These are phyloP conservation scores for Centaurea solstitialis DNA, from an alignment of 129 eudicot species.

Conservation along the genomic window DNA sequence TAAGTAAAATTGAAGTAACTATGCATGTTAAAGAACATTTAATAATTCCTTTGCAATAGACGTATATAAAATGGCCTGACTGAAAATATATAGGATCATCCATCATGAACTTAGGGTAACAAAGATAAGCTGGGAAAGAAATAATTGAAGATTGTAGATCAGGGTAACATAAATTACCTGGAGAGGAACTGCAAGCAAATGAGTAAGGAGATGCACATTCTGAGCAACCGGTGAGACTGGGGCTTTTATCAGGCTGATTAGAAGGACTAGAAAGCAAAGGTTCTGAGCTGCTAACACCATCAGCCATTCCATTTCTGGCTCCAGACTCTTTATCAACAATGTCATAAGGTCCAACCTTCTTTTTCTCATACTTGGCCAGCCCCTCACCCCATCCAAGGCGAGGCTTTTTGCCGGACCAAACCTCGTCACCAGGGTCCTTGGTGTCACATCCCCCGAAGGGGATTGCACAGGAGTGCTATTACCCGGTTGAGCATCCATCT, in stretches of 20 bases:
- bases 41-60: background rate
- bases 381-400: slow-evolving; percentile 99
- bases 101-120: background rate
- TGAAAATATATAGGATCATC: background rate
- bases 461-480: slow-evolving; percentile 41
- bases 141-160: background rate
- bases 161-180: slow-evolving; percentile 47
- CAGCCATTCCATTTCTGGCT: slow-evolving; percentile 25
- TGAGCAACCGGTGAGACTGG: slow-evolving; percentile 43
- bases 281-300: slow-evolving; percentile 44
- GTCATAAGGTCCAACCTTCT: slow-evolving; percentile 79
- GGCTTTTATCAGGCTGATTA: slow-evolving; percentile 54
- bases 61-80: too few relatives aligned
- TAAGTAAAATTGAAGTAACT: background rate
- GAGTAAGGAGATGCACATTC: slow-evolving; percentile 87
- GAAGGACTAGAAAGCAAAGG: slow-evolving; percentile 31
- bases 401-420: slow-evolving; percentile 70
- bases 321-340: slow-evolving; percentile 44
- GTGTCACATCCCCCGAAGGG: slow-evolving; percentile 55
- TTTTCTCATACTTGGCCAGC: slow-evolving; percentile 91
- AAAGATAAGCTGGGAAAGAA: background rate
- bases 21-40: background rate
- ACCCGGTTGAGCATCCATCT: slow-evolving; percentile 42
- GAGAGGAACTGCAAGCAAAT: slow-evolving; percentile 83
- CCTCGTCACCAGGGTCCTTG: slow-evolving; percentile 60